Evolutionary conservation across 2,329 filamentous ascomycete genomes (phyloP).

Genomic region (Colletotrichum coccodes): DNA sequence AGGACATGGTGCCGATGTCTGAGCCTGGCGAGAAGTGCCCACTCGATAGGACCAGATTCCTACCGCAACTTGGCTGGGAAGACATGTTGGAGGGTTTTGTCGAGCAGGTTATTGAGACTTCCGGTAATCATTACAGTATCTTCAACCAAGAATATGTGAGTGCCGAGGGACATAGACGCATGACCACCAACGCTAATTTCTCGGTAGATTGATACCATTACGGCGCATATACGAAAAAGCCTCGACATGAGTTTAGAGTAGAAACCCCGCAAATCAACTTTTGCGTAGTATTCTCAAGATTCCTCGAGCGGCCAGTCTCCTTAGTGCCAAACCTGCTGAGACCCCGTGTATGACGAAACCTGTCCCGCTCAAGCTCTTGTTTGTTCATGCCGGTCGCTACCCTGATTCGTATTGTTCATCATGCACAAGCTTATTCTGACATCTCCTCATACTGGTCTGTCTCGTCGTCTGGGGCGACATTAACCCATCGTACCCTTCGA

Average conservation of each 20-base stretch:
- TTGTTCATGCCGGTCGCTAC: no score
- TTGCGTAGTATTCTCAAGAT: no score
- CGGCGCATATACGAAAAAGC: constrained; percentile 4
- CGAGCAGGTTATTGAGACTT: constrained; percentile 18
- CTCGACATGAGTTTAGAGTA: constrained; percentile 1
- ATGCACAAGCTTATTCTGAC: neutral
- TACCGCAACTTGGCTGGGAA: constrained; percentile 25
- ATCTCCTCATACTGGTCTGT: constrained; percentile 13
- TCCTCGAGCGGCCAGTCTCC: no score
- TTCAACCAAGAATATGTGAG: constrained; percentile 24
- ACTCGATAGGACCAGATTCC: constrained; percentile 14
- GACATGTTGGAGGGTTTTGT: constrained; percentile 27
- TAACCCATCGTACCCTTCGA: constrained; percentile 7
- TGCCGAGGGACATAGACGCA: no score
- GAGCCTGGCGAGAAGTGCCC: constrained; percentile 22
- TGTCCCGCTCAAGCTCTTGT: no score
- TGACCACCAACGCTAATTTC: neutral
- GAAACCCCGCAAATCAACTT: neutral
- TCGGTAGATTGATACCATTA: constrained; percentile 9
- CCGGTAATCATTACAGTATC: constrained; percentile 23
- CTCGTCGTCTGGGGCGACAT: constrained; percentile 17
- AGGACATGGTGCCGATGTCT: constrained; percentile 23
- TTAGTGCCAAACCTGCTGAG: no score
- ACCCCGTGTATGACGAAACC: no score
- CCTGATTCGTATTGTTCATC: no score